These are phyloP conservation scores for Clausena lansium DNA, from an alignment of 345 rosid species.

Conservation along the genomic window DNA sequence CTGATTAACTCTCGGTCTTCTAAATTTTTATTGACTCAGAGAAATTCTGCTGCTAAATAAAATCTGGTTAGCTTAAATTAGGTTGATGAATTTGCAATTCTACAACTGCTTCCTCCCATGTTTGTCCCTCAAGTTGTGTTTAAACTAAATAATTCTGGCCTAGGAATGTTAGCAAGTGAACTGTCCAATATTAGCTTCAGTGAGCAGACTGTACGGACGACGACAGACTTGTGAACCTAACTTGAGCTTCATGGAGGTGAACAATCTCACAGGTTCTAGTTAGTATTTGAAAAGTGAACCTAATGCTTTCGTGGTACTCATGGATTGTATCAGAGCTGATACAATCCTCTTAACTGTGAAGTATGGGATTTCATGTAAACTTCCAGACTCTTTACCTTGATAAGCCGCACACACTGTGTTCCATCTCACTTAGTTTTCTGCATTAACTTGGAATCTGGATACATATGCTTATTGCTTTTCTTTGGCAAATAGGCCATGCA, in stretches of 20 bases:
- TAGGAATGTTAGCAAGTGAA: not conserved
- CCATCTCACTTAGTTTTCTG: not conserved
- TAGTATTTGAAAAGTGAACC: too few species aligned
- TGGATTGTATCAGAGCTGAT: not conserved
- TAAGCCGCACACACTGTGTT: not conserved
- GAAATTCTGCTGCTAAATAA: not conserved
- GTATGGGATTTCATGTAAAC: not conserved
- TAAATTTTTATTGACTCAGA: not conserved
- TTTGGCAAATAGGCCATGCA: not conserved
- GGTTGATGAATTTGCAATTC: not conserved
- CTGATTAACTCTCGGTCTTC: not conserved
- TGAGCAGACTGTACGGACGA: not conserved
- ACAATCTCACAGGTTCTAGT: too few species aligned
- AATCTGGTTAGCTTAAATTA: not conserved
- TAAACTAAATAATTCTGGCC: not conserved
- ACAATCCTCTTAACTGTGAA: too few species aligned
- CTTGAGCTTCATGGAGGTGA: too few species aligned
- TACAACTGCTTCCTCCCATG: not conserved
- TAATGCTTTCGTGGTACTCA: not conserved
- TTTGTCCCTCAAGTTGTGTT: not conserved
- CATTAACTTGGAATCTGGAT: not conserved
- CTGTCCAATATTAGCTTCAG: not conserved
- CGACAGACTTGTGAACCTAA: not conserved
- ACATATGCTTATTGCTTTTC: too few species aligned
- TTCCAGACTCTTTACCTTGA: not conserved